Base-by-base conservation (phyloP, 1,139 yeast genomes). In the Lodderomyces parapsilosis region DNA sequence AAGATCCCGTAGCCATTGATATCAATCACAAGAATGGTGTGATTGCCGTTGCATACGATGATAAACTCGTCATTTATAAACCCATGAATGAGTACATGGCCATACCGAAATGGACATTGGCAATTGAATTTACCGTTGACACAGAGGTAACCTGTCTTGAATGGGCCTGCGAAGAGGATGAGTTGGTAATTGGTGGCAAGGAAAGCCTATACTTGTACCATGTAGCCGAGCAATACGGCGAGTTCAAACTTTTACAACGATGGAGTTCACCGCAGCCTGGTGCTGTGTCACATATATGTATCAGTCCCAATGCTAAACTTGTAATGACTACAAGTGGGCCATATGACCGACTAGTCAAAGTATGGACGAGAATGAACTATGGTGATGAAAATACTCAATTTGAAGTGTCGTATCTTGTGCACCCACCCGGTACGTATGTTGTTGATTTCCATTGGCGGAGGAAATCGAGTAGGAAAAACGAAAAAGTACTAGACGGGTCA, bases 351-450 rank as follows among this genome's bases (percentile, higher is more conserved):
- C 66, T 84, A 11, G 81, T 87, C 27, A 88, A 87, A 57, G 73
- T 90, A 4, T 91, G 96, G 96, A 74, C 83, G 40, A 68, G 97
- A 38, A 69, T 83, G 3, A 78, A 85, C 10, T 86, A 83, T 54
- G 93, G 87, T 10, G 71, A 74, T 33, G 84, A 80, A 19, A 76
- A 78, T 44, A 77, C 86, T 3, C 72, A 81, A 20, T 90, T 89
- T 59, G 96, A 86, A 54, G 68, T 89, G 50, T 66, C 81, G 0
- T 84, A 86, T 54, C 63, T 89, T 19, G 75, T 80, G 11, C 96
- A 87, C 55, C 81, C 84, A 0, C 58, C 46, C 14, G 58, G 58
- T 1, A 52, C 74, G 1, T 74, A 75, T 44, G 80, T 90, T 2
- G 70, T 80, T 0, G 69, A 72, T 36, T 59, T 80, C 22, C 63